Percentiles rank a stretch among this genome's conserved stretches.
Conservation (phyloP, 441 rosid genomes). For the Macaranga tanarius region DNA sequence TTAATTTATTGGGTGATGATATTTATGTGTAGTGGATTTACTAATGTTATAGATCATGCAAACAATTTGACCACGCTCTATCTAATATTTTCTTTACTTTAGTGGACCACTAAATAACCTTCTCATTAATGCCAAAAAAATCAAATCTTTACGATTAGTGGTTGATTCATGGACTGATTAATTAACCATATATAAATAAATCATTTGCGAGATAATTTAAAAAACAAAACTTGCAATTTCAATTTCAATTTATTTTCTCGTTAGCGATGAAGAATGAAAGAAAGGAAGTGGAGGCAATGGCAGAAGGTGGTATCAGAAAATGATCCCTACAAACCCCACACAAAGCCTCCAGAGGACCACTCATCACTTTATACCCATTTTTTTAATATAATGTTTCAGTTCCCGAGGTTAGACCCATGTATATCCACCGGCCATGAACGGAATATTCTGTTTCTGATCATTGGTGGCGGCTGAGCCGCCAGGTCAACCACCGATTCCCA, state of each 20-base stretch:
- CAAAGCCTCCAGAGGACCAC: constrained; percentile 32
- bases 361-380: background rate
- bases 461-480: background rate
- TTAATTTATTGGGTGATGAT: constrained; percentile 2
- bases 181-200: background rate
- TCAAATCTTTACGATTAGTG: background rate
- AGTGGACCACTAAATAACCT: constrained; percentile 18
- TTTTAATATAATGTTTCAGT: background rate
- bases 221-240: too few relatives aligned
- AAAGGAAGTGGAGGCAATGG: constrained; percentile 24
- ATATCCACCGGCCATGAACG: background rate
- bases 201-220: background rate
- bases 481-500: constrained; percentile 8
- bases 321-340: constrained; percentile 57
- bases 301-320: constrained; percentile 35
- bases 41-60: constrained; percentile 8
- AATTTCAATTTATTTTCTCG: background rate
- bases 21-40: constrained; percentile 6
- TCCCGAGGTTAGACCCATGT: constrained; percentile 16
- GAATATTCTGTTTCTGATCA: constrained; percentile 28
- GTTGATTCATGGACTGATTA: background rate
- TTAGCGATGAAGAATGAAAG: background rate
- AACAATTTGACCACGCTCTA: background rate
- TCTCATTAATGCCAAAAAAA: background rate
- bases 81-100: background rate